Evolutionary conservation across 192 early-diverging fungal species (phyloP), one percentile per base, ranked within the genome.

Genomic region (Linnemannia exigua): DNA sequence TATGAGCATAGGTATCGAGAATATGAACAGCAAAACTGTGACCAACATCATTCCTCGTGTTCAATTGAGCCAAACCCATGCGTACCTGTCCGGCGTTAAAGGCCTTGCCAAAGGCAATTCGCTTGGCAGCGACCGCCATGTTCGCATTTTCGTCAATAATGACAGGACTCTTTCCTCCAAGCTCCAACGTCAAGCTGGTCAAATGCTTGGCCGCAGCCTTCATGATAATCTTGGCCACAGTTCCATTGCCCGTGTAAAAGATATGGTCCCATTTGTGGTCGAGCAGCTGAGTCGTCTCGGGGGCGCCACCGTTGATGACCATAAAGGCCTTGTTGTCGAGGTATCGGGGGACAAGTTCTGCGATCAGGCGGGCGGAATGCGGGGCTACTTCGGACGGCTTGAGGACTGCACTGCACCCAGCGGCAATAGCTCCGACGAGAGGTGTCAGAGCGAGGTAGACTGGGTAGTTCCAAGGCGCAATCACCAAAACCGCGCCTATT

Each of bases 161-260:
- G 4, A 84, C 87, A 35, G 94, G 94, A 35, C 80, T 88, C 87
- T 98, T 98, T 61, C 97, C 97, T 68, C 97, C 97, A 33, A 98
- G 91, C 84, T 98, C 97, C 41, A 98, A 90, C 31, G 95, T 93
- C 36, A 96, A 90, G n/a, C 94, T 93, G 0, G 96, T 95, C 44
- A 97, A 88, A 63, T 95, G 88, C 77, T 96, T 93, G 12, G 95
- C 91, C 15, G 96, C 97, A 20, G 96, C 95, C 8, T 76, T 71
- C 88, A 94, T 94, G 25, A 97, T 91, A 44, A 98, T 91, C 80
- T 91, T 93, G 68, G 92, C 97, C 41, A 98, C 95, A 37, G 73
- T 36, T 19, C 92, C 92, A 81, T 89, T 93, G 70, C 97, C 97
- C 0, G 97, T 98, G 89, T 96, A 98, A 74, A 96, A 96, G 79